Evolutionary conservation across 139 green algal species (phyloP).

Genomic region (Nannochloris sp.): DNA sequence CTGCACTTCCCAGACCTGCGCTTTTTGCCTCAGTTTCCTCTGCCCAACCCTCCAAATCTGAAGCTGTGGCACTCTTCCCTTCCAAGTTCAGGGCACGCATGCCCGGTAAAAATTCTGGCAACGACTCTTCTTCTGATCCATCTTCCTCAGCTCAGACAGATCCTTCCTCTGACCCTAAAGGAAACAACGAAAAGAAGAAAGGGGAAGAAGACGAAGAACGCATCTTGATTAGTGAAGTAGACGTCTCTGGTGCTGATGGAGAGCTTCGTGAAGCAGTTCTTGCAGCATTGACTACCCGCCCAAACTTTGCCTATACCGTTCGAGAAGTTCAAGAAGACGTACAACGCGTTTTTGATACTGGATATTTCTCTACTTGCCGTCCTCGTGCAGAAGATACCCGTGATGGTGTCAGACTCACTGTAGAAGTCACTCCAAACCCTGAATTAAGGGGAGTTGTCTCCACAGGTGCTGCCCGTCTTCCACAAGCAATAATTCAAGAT

Average conservation of each 20-base stretch:
- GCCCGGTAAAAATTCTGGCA: too few species aligned
- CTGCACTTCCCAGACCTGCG: too few species aligned
- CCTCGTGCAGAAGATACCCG: constrained; percentile 84
- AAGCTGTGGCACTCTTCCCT: too few species aligned
- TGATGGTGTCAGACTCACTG: constrained; percentile 84
- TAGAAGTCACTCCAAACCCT: constrained; percentile 74
- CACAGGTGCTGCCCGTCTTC: constrained; percentile 70
- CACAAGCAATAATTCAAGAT: constrained; percentile 65
- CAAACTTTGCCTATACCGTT: constrained; percentile 91
- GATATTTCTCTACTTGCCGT: constrained; percentile 71
- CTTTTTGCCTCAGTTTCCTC: too few species aligned
- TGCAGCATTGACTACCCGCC: constrained; percentile 56
- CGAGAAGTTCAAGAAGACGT: constrained; percentile 65
- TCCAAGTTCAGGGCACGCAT: too few species aligned
- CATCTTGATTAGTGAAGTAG: constrained; percentile 67
- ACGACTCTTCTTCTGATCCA: too few species aligned
- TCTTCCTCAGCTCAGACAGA: too few species aligned
- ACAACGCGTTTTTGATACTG: constrained; percentile 77
- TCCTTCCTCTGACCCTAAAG: too few species aligned
- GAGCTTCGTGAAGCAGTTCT: constrained; percentile 60
- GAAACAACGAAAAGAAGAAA: too few species aligned
- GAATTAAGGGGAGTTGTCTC: constrained; percentile 66
- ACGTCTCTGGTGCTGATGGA: constrained; percentile 63
- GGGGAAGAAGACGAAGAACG: constrained; percentile 27
- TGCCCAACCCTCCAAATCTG: too few species aligned